Conservation (phyloP, 78 protist species). For the Dictyostelium intermedium region DNA sequence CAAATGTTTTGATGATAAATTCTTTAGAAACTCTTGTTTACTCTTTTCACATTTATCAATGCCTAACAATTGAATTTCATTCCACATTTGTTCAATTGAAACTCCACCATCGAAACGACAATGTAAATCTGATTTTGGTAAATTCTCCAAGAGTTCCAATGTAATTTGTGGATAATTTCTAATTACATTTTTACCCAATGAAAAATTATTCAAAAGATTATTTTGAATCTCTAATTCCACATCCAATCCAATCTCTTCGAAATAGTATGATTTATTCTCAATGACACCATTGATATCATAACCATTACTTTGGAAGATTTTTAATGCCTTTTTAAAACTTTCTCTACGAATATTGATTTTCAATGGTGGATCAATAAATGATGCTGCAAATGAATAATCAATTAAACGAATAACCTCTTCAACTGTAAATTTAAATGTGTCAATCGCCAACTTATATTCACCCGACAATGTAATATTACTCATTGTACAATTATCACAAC, state of each 20-base stretch:
- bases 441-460: conserved; percentile 59
- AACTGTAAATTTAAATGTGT: conserved; percentile 56
- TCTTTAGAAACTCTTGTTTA: background rate
- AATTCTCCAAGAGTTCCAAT: conserved; percentile 38
- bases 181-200: background rate
- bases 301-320: conserved; percentile 35
- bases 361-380: conserved; percentile 53
- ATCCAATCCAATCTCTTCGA: conserved; percentile 57
- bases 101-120: conserved; percentile 85
- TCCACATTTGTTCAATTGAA: conserved; percentile 78
- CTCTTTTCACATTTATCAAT: background rate
- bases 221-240: background rate
- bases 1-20: background rate
- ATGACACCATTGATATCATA: conserved; percentile 51
- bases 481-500: conserved; percentile 86
- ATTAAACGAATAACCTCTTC: conserved; percentile 86
- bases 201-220: background rate
- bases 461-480: conserved; percentile 30
- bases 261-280: conserved; percentile 16
- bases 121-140: conserved; percentile 87
- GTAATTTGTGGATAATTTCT: conserved; percentile 47
- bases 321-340: conserved; percentile 22
- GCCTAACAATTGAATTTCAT: conserved; percentile 34
- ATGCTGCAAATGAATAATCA: conserved; percentile 77
- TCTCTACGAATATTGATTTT: conserved; percentile 55